These are phyloP conservation scores for Didymella sp. DNA, from an alignment of 2,329 filamentous ascomycete species.

Conservation along the genomic window DNA sequence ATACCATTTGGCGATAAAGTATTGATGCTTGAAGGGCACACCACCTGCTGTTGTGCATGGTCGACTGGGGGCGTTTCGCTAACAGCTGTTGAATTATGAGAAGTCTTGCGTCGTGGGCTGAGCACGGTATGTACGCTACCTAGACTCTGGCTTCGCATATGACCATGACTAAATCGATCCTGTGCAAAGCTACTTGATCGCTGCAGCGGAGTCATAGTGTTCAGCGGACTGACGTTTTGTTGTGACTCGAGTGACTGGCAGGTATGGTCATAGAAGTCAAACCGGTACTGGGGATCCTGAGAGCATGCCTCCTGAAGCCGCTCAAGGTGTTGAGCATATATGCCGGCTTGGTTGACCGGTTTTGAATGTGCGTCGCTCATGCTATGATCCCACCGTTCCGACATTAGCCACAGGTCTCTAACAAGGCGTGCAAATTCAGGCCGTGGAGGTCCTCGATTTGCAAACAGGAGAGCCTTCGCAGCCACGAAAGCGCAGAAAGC, in stretches of 20 bases:
- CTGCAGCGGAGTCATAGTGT: constrained; percentile 26
- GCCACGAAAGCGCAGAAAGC: constrained; percentile 44
- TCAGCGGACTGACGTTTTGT: constrained; percentile 27
- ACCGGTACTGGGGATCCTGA: constrained; percentile 30
- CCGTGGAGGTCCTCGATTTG: constrained; percentile 27
- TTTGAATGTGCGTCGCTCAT: not conserved
- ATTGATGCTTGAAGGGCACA: not conserved
- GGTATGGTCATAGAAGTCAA: constrained; percentile 44
- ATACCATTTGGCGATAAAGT: not conserved
- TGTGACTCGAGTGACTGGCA: constrained; percentile 30
- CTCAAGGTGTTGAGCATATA: constrained; percentile 38
- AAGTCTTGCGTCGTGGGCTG: constrained; percentile 22
- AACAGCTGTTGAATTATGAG: constrained; percentile 6
- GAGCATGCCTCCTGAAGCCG: constrained; percentile 30
- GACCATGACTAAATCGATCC: not conserved
- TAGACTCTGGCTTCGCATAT: constrained; percentile 26
- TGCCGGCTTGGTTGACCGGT: constrained; percentile 32
- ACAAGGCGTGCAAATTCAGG: constrained; percentile 37
- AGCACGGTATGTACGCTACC: constrained; percentile 23
- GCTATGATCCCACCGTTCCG: constrained; percentile 32
- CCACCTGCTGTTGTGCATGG: constrained; percentile 14
- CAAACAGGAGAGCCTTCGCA: constrained; percentile 43
- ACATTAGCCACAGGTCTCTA: constrained; percentile 40
- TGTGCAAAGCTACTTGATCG: constrained; percentile 17
- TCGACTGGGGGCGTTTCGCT: constrained; percentile 8